phyloP scores from a whole-genome alignment of 2,329 filamentous ascomycete species.

The Aureobasidium musti region DNA sequence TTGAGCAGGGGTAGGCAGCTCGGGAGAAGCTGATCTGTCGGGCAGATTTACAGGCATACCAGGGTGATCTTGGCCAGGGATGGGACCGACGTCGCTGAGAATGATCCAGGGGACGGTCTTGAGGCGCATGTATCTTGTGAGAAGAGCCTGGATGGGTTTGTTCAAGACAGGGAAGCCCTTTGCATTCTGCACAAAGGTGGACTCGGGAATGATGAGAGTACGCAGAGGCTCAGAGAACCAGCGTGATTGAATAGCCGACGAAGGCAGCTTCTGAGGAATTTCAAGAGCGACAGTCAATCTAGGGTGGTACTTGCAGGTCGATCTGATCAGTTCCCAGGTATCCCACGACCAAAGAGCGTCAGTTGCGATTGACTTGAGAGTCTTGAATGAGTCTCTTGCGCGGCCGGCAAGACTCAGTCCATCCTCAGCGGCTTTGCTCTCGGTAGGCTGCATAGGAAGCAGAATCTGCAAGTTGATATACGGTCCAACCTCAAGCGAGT shows the following conservation, averaged over 20 bases:
- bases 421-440: conserved; percentile 1
- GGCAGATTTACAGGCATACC: conserved; percentile 3
- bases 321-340: conserved; percentile 85
- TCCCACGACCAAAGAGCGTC: conserved; percentile 70
- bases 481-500: conserved; percentile 71
- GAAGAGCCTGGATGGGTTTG: conserved; percentile 59
- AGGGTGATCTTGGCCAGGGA: conserved; percentile 46
- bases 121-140: conserved; percentile 60
- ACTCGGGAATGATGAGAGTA: conserved; percentile 55
- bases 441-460: conserved; percentile 74
- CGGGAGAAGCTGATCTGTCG: conserved; percentile 6
- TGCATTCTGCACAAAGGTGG: conserved; percentile 59
- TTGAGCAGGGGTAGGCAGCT: conserved; percentile 67
- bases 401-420: conserved; percentile 7
- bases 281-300: conserved; percentile 72
- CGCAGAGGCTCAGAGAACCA: conserved; percentile 66
- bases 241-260: conserved; percentile 56
- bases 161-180: conserved; percentile 62
- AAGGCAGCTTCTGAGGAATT: conserved; percentile 62
- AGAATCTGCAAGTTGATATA: conserved; percentile 80
- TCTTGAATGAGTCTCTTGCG: conserved; percentile 19
- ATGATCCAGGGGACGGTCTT: conserved; percentile 62
- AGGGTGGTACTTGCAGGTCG: conserved; percentile 79
- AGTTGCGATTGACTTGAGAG: conserved; percentile 2
- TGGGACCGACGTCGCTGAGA: conserved; percentile 59